Evolutionary conservation across 225 moss, liverwort and hornwort species (phyloP).

Genomic region (Polytrichum commune): DNA sequence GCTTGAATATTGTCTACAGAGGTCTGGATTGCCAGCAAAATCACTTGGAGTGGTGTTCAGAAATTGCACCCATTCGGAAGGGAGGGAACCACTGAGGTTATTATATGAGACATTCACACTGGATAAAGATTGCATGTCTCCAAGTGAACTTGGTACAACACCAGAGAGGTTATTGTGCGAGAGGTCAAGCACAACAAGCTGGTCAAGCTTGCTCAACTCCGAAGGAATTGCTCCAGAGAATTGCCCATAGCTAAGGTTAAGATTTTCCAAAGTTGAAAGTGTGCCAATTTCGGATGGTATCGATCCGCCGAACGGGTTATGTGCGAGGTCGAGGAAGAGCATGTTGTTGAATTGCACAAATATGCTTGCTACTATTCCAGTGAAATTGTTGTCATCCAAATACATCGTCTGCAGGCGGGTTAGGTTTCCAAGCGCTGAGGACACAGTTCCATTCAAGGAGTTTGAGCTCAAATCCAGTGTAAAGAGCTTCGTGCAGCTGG

Average conservation of each 20-base stretch:
- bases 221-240: slow-evolving; percentile 21
- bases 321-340: background rate
- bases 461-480: slow-evolving; percentile 3
- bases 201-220: slow-evolving; percentile 7
- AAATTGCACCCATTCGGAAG: slow-evolving; percentile 6
- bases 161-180: slow-evolving; percentile 21
- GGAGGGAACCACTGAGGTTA: slow-evolving; percentile 15
- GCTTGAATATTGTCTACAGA: slow-evolving; percentile 12
- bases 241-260: slow-evolving; percentile 15
- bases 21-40: slow-evolving; percentile 20
- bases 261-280: background rate
- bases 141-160: slow-evolving; percentile 5
- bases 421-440: slow-evolving; percentile 14
- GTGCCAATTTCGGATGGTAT: slow-evolving; percentile 13
- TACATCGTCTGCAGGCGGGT: background rate
- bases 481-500: slow-evolving; percentile 1
- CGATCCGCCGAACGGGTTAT: slow-evolving; percentile 12
- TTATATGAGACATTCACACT: slow-evolving; percentile 20
- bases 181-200: slow-evolving; percentile 18
- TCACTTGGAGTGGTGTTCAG: slow-evolving; percentile 5
- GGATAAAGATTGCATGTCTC: slow-evolving; percentile 7
- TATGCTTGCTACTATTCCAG: slow-evolving; percentile 10
- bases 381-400: slow-evolving; percentile 16
- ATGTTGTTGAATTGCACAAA: background rate
- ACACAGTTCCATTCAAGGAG: background rate